Conservation (phyloP, 2,329 filamentous ascomycete species). For the Fusarium ramigenum region DNA sequence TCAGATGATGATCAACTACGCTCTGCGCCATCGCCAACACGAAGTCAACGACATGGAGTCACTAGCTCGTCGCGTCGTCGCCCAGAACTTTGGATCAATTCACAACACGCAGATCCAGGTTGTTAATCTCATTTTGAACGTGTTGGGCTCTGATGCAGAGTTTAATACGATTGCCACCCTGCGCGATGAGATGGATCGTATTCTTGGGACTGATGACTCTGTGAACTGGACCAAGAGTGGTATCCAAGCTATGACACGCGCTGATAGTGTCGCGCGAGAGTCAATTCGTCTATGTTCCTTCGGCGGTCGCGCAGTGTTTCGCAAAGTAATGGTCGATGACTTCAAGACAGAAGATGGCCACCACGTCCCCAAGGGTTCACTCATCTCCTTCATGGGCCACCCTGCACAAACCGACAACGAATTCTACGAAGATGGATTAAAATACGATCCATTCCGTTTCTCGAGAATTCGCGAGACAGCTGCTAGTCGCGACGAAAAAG, state of each 20-base stretch:
- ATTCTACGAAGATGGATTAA: conserved; percentile 46
- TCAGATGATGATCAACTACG: conserved; percentile 55
- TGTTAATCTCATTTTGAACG: conserved; percentile 52
- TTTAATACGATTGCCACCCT: conserved; percentile 50
- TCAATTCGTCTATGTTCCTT: conserved; percentile 52
- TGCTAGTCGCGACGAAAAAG: conserved; percentile 12
- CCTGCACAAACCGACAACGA: conserved; percentile 46
- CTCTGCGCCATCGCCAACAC: conserved; percentile 48
- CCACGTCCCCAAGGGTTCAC: conserved; percentile 45
- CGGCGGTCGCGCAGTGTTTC: conserved; percentile 42
- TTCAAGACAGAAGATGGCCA: conserved; percentile 47
- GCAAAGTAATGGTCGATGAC: conserved; percentile 43
- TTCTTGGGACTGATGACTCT: conserved; percentile 42
- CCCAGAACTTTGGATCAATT: conserved; percentile 51
- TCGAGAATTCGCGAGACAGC: conserved; percentile 47
- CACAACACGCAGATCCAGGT: conserved; percentile 53
- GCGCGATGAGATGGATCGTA: conserved; percentile 49
- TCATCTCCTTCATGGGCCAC: conserved; percentile 47
- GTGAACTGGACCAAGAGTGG: conserved; percentile 51
- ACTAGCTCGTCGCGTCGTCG: conserved; percentile 46
- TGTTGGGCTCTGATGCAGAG: conserved; percentile 49
- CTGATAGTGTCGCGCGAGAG: conserved; percentile 56
- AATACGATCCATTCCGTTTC: conserved; percentile 55
- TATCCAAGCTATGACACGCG: conserved; percentile 49
- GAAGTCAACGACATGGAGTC: conserved; percentile 46